Conservation (phyloP, 2,329 filamentous ascomycete species). For the Leptographium flavum region DNA sequence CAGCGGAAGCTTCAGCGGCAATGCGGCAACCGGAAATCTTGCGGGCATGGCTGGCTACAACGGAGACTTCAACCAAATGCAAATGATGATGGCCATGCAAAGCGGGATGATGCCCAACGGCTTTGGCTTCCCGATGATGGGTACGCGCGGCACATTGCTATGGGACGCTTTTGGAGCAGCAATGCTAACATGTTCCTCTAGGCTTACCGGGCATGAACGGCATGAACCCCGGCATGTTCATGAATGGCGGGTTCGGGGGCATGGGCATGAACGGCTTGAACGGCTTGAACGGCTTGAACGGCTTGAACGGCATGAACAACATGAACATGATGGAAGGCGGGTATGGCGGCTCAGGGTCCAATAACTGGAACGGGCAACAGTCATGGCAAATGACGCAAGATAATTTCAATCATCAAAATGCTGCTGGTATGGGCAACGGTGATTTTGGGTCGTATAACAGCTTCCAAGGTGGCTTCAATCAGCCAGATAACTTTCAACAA, state of each 20-base stretch:
- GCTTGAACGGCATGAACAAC: conserved; percentile 59
- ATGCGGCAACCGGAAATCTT: conserved; percentile 31
- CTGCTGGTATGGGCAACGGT: conserved; percentile 66
- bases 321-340: conserved; percentile 65
- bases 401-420: conserved; percentile 81
- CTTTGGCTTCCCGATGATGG: conserved; percentile 67
- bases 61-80: conserved; percentile 62
- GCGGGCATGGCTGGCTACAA: conserved; percentile 37
- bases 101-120: conserved; percentile 44
- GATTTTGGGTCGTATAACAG: conserved; percentile 68
- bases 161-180: not conserved
- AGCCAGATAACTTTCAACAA: conserved; percentile 73
- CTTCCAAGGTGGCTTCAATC: conserved; percentile 64
- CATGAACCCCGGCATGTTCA: conserved; percentile 72
- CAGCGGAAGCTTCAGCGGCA: conserved; percentile 17
- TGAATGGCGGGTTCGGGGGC: conserved; percentile 43
- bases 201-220: conserved; percentile 72
- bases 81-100: conserved; percentile 67
- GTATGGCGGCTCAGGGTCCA: conserved; percentile 51
- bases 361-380: conserved; percentile 70
- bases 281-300: conserved; percentile 56
- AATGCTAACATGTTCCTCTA: conserved; percentile 16
- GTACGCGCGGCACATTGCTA: conserved; percentile 37
- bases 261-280: conserved; percentile 68
- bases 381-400: conserved; percentile 75